Conservation (phyloP, 140 eudicot genomes). For the Cichorium intybus region DNA sequence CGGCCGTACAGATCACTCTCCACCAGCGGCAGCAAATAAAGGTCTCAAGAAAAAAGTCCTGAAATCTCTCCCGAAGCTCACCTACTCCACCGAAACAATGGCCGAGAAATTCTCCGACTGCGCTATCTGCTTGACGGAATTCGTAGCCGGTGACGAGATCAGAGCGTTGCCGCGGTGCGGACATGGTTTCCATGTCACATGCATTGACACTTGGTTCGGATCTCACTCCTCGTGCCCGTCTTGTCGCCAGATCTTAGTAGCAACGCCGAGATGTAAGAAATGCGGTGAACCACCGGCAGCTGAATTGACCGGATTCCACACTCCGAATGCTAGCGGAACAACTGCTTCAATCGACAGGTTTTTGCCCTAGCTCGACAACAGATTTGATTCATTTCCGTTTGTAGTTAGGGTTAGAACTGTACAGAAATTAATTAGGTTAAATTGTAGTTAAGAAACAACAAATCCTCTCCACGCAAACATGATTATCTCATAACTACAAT, state of each 20-base stretch:
- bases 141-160: conserved; percentile 40
- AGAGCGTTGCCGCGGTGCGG: conserved; percentile 43
- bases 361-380: conserved; percentile 28
- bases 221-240: conserved; percentile 57
- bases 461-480: neutral
- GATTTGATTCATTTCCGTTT: conserved; percentile 8
- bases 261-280: conserved; percentile 37
- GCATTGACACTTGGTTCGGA: conserved; percentile 53
- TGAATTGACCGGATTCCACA: neutral
- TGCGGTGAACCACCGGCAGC: conserved; percentile 39
- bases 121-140: conserved; percentile 49
- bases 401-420: conserved; percentile 24
- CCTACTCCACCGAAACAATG: conserved; percentile 32
- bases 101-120: conserved; percentile 29
- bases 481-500: neutral
- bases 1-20: conserved; percentile 24
- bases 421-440: conserved; percentile 16
- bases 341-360: conserved; percentile 26
- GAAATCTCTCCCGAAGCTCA: conserved; percentile 35
- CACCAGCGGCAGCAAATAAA: conserved; percentile 44
- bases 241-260: conserved; percentile 41
- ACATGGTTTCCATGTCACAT: conserved; percentile 42
- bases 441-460: neutral
- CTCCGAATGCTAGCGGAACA: neutral
- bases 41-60: conserved; percentile 46